Conservation (phyloP, 768 basidiomycete species). For the Gymnopilus junonius region DNA sequence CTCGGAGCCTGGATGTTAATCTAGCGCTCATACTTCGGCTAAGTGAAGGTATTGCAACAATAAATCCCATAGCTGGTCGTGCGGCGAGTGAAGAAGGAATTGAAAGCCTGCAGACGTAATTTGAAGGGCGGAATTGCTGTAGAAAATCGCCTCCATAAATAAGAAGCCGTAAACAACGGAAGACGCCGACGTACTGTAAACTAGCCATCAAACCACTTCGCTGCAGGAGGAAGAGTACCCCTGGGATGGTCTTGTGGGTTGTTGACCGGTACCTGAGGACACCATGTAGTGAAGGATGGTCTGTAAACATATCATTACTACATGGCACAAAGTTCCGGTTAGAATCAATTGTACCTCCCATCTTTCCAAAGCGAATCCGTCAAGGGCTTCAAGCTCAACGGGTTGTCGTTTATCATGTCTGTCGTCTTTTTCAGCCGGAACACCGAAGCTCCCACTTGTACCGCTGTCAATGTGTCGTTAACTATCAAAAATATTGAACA, state of each 20-base stretch:
- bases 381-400: constrained; percentile 64
- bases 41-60: constrained; percentile 88
- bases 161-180: constrained; percentile 13
- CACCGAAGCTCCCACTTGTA: constrained; percentile 82
- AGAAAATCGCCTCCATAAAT: constrained; percentile 14
- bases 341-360: constrained; percentile 73
- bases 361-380: constrained; percentile 81
- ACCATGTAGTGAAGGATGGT: constrained; percentile 99
- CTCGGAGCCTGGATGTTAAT: constrained; percentile 17
- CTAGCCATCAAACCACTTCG: constrained; percentile 86
- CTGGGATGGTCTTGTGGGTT: constrained; percentile 75
- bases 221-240: constrained; percentile 85
- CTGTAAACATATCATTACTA: constrained; percentile 42
- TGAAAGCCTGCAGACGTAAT: constrained; percentile 97
- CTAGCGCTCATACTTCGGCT: constrained; percentile 64
- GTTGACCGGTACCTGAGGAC: constrained; percentile 82
- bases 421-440: constrained; percentile 68
- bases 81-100: constrained; percentile 92
- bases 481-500: background rate
- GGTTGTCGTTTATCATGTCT: constrained; percentile 64
- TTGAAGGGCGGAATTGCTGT: constrained; percentile 60
- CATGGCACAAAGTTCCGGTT: background rate
- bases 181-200: constrained; percentile 53
- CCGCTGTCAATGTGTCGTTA: constrained; percentile 49
- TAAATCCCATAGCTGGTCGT: constrained; percentile 94